Evolutionary conservation across 2,329 filamentous ascomycete genomes (phyloP), one percentile per base, ranked within the genome.

Genomic region (Elsinoe ampelina): DNA sequence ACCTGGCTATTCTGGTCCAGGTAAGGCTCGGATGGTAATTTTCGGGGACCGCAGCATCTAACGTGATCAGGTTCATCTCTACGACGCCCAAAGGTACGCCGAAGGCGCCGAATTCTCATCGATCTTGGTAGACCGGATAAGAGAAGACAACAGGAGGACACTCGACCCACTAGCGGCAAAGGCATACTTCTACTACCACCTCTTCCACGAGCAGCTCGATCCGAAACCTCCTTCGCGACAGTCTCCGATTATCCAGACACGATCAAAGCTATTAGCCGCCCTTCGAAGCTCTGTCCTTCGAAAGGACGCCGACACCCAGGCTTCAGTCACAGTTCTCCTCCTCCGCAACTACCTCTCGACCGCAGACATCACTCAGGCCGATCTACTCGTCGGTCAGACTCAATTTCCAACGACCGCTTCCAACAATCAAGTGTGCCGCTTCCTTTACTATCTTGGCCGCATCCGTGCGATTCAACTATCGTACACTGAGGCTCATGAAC

Each of bases 381-480:
- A 98, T 72, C 82, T 97, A 38, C 82, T 98, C 58, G 89, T 98
- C 61, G 92, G 89, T 32, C 93, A 98, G 74, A 95, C 93, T 30
- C 86, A 93, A 69, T 97, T 98, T 72, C 93, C 93, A 5, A 81
- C 91, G 61, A 89, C 89, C 66, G 93, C 93, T 3, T 89, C 91
- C 62, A 98, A 96, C 77, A 98, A 96, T 72, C 93, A 98, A 75
- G 91, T 98, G 62, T 95, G 93, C 61, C 85, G 93, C 60, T 98
- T 95, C 76, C 79, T 97, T 58, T 98, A 95, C 80, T 98, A 98
- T 72, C 82, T 98, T 11, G 93, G 93, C 60, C 89, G 92, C 64
- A 96, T 97, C 73, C 86, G 93, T 60, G 90, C 93, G 55, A 95
- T 97, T 66, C 93, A 98, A 76, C 80, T 98, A 63, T 87, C 88